Evolutionary conservation across 176 grass and related monocot genomes (phyloP).

Genomic region (Carex myosuroides): DNA sequence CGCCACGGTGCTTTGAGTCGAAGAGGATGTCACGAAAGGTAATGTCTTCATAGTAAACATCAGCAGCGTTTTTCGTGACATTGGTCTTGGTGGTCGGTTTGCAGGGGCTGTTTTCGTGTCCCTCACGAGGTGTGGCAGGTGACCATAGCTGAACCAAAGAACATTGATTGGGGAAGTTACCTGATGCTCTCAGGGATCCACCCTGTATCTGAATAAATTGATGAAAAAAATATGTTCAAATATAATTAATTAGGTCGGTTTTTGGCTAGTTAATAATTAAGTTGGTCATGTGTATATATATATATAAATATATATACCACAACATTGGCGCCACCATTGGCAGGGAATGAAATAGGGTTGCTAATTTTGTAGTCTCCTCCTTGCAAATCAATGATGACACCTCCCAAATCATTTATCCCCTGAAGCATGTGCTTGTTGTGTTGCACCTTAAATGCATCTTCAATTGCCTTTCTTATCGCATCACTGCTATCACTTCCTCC

Average conservation of each 20-base stretch:
- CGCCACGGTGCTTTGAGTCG: constrained; percentile 28
- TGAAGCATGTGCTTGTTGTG: constrained; percentile 18
- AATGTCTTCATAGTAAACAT: constrained; percentile 30
- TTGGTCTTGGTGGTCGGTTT: neutral
- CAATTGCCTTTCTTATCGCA: constrained; percentile 20
- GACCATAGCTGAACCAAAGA: constrained; percentile 34
- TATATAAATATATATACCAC: neutral
- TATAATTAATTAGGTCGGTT: neutral
- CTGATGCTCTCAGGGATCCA: constrained; percentile 24
- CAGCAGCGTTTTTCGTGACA: neutral
- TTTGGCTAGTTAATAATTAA: too few species aligned
- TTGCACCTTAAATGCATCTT: constrained; percentile 22
- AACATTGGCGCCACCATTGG: constrained; percentile 29
- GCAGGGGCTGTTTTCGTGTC: neutral
- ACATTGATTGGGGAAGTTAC: constrained; percentile 13
- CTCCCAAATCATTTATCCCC: constrained; percentile 31
- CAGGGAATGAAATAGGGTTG: constrained; percentile 27
- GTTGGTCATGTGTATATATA: too few species aligned
- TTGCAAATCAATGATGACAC: constrained; percentile 28
- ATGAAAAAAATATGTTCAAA: neutral
- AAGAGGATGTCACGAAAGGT: constrained; percentile 35
- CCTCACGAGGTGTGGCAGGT: neutral
- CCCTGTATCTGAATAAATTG: constrained; percentile 26
- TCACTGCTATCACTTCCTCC: constrained; percentile 28
- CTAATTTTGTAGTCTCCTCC: constrained; percentile 30